A percentile compares a stretch with the other conserved stretches of the same genome.
phyloP scores from a whole-genome alignment of 176 grass and related monocot species.

The Aegilops bicornis region DNA sequence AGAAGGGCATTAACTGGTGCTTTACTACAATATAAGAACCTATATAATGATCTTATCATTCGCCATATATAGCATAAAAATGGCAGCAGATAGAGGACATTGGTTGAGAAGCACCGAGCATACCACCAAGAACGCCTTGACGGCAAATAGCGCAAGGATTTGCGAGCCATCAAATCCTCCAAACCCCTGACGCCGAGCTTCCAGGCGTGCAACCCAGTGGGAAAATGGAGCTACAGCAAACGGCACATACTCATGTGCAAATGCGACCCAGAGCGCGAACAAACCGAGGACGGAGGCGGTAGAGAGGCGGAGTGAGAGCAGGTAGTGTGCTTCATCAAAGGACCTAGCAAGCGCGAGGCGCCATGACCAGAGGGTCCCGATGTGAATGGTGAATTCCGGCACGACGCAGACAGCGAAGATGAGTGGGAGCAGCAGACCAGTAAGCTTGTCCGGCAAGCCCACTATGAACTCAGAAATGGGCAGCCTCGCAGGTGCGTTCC shows the following conservation, averaged over 20 bases:
- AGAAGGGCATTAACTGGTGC: neutral
- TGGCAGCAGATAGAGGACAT: neutral
- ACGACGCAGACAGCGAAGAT: neutral
- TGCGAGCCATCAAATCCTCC: slow-evolving; percentile 29
- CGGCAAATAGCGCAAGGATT: slow-evolving; percentile 13
- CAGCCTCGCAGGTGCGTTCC: slow-evolving; percentile 11
- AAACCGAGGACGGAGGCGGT: neutral
- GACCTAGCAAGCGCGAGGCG: slow-evolving; percentile 20
- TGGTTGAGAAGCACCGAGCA: neutral
- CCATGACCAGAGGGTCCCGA: slow-evolving; percentile 28
- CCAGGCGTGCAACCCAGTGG: neutral
- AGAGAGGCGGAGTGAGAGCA: slow-evolving; percentile 13
- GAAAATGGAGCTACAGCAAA: slow-evolving; percentile 22
- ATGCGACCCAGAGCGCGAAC: neutral
- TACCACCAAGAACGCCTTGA: slow-evolving; percentile 27
- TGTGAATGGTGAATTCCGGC: slow-evolving; percentile 6
- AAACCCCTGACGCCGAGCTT: slow-evolving; percentile 3
- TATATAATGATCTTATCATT: neutral
- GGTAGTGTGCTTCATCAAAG: neutral
- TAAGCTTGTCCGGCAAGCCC: slow-evolving; percentile 15
- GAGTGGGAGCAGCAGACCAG: slow-evolving; percentile 4
- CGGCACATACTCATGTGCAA: neutral
- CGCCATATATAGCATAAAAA: neutral
- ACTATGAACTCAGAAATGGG: slow-evolving; percentile 23
- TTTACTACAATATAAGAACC: neutral